Evolutionary conservation across 345 rosid species (phyloP).

Genomic region (Sonneratia alba): DNA sequence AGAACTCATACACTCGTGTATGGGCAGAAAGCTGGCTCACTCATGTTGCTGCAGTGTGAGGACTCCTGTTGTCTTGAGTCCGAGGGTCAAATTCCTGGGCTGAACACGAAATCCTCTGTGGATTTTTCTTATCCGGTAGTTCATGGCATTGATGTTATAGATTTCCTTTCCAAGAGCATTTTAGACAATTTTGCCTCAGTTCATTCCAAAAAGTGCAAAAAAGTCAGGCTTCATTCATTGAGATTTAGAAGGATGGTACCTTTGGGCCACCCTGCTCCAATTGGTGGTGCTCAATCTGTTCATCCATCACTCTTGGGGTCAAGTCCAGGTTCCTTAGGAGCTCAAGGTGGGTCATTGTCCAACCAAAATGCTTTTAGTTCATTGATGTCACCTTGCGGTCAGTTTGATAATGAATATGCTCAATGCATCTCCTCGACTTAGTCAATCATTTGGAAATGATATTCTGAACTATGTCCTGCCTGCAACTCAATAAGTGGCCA

Average conservation of each 20-base stretch:
- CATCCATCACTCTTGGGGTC: slow-evolving; percentile 61
- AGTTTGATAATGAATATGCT: slow-evolving; percentile 62
- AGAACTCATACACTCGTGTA: slow-evolving; percentile 23
- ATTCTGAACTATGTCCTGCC: slow-evolving; percentile 40
- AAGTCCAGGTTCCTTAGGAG: slow-evolving; percentile 60
- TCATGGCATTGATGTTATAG: slow-evolving; percentile 26
- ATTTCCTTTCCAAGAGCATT: slow-evolving; percentile 9
- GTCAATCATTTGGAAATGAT: slow-evolving; percentile 82
- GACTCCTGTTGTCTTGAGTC: slow-evolving; percentile 24
- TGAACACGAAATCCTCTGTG: slow-evolving; percentile 14
- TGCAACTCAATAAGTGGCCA: slow-evolving; percentile 38
- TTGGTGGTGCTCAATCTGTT: slow-evolving; percentile 66
- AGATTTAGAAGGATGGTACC: slow-evolving; percentile 52
- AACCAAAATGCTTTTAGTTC: slow-evolving; percentile 63
- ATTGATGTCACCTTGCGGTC: slow-evolving; percentile 56
- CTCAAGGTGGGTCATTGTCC: slow-evolving; percentile 64
- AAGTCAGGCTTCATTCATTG: slow-evolving; percentile 4
- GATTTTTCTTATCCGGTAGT: slow-evolving; percentile 17
- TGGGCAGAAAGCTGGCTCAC: slow-evolving; percentile 18
- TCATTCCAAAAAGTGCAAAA: neutral
- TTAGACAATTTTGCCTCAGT: slow-evolving; percentile 15
- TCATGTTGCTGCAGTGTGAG: slow-evolving; percentile 23
- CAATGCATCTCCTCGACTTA: slow-evolving; percentile 65
- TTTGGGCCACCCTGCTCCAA: slow-evolving; percentile 69
- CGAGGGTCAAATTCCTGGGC: slow-evolving; percentile 26